These are phyloP conservation scores for Musa schizocarpa DNA, from an alignment of 176 grass and related monocot genomes.

Conservation along the genomic window DNA sequence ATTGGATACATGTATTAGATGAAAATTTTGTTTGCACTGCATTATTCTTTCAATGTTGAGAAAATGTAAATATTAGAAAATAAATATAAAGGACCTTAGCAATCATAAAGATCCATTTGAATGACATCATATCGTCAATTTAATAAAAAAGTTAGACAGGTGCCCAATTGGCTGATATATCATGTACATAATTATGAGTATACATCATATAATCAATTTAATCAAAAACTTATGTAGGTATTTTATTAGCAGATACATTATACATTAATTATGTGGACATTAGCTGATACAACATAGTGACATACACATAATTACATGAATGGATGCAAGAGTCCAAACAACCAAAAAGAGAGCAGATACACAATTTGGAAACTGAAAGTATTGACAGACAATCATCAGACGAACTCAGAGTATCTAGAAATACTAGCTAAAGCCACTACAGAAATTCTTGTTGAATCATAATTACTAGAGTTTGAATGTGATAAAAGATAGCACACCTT, in stretches of 20 bases:
- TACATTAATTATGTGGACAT: neutral
- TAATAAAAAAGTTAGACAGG: neutral
- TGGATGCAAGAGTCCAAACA: neutral
- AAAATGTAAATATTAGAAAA: neutral
- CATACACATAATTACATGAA: neutral
- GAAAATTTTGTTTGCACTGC: no score
- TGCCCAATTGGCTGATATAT: neutral
- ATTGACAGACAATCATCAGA: neutral
- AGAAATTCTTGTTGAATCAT: no score
- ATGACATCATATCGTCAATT: neutral
- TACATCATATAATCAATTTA: no score
- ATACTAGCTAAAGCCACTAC: no score
- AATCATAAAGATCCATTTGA: neutral
- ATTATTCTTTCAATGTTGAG: neutral
- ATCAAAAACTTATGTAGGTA: no score
- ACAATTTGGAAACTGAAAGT: neutral
- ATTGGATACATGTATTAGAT: no score
- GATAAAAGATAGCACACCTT: slow-evolving; percentile 44
- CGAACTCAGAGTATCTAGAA: no score
- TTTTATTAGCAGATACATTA: no score
- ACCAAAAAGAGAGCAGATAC: neutral
- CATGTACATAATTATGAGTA: no score
- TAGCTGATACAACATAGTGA: neutral
- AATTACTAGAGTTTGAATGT: no score
- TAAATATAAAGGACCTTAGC: neutral